phyloP scores from a whole-genome alignment of 2,329 filamentous ascomycete genomes.

The Gnomoniopsis smithogilvyi region DNA sequence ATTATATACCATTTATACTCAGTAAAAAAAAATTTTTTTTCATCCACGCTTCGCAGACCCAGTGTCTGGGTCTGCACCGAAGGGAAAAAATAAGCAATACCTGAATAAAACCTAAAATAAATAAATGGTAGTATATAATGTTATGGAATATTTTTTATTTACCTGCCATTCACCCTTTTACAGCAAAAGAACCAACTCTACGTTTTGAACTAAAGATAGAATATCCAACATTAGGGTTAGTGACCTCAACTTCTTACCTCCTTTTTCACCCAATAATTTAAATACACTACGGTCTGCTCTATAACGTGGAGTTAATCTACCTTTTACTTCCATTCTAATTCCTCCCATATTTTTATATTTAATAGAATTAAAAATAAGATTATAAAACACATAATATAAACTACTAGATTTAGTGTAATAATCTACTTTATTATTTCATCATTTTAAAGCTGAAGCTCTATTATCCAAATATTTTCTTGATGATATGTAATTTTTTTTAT shows the following conservation, averaged over 20 bases:
- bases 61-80: too few relatives aligned
- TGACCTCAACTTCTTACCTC: conserved; percentile 29
- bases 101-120: too few relatives aligned
- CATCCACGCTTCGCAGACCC: too few relatives aligned
- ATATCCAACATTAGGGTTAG: conserved; percentile 29
- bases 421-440: conserved; percentile 1
- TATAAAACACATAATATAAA: conserved; percentile 12
- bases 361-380: conserved; percentile 29
- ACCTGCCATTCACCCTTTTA: not conserved
- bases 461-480: not conserved
- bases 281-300: conserved; percentile 28
- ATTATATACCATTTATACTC: too few relatives aligned
- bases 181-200: conserved; percentile 27
- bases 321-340: conserved; percentile 31
- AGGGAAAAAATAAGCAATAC: too few relatives aligned
- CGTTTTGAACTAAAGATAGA: conserved; percentile 28
- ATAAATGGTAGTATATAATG: too few relatives aligned
- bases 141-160: too few relatives aligned
- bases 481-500: not conserved
- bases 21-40: too few relatives aligned
- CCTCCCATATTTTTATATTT: conserved; percentile 29
- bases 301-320: conserved; percentile 31
- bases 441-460: not conserved
- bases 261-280: conserved; percentile 31
- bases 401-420: not conserved